Evolutionary conservation across 1,284 basidiomycete genomes (phyloP), one percentile per base, ranked within the genome.

Genomic region (Irpex sp.): DNA sequence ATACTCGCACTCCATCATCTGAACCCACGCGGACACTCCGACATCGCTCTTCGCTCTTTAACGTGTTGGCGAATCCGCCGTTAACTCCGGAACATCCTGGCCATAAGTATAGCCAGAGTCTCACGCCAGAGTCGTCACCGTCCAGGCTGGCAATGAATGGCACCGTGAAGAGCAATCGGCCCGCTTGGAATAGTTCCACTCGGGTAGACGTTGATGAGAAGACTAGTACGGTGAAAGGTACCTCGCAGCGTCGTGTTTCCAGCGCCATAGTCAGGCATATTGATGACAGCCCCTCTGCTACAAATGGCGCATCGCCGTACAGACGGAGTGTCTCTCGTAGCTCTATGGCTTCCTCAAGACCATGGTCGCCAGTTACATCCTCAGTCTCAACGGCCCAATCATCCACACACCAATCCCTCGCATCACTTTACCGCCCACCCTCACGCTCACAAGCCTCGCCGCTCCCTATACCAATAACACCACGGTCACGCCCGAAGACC

Each of bases 141-240:
- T 66, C 71, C 7, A 70, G 67, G 59, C 65, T 68, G 54, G 67
- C 72, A 13, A 78, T 61, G 49, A 69, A 79, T 66, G 65, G 71
- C 39, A 83, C 83, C 33, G 67, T 81, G 50, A 84, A 82, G 69
- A 47, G 57, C 39, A 71, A 61, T 57, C 75, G 76, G 43, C 74
- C 78, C 35, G 72, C 77, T 21, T 94, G 92, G 92, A 94, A 94
- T 70, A 83, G 87, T 67, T 93, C 92, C 2, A 93, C 90, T 1
- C 90, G 81, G 70, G 80, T 92, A 56, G 64, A 74, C 3, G 87
- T 87, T 4, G 87, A 87, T 31, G 82, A 73, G 13, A 70, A 70
- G 36, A 84, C 83, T 1, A 33, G 31, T 33, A 33, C 31, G 4
- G 71, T 83, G 61, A 87, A 83, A 71, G 77, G 76, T 19, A 76